Evolutionary conservation across 306 rosid genomes (phyloP), one percentile per base, ranked within the genome.

Genomic region (Pterocarpus macrocarpus): DNA sequence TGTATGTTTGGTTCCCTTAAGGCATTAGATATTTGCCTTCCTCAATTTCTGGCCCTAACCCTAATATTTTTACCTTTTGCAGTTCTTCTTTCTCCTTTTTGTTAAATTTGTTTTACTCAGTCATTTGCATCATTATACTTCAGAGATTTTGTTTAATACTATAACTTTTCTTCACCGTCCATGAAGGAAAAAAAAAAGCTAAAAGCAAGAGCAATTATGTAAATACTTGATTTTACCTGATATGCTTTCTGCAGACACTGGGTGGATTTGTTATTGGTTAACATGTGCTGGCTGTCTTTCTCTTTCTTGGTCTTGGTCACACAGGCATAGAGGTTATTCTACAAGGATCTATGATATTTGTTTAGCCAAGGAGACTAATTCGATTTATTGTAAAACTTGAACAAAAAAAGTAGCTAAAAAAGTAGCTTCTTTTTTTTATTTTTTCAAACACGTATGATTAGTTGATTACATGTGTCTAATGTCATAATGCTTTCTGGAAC

Each of bases 401-500:
- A 75, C 71, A 11, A 49, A 53, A 77, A 35, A 41, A 2, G 0
- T 15, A 52, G 58, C 7, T 15, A 49, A 53, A 77, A 35, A 41
- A 2, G 0, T 15, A 52, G 58, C 7, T 15, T 52, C 7, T 64
- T 64, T 14, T 44, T 28, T 16, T 76, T 63, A 8, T 52, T 1
- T 22, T 41, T 16, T 41, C 2, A 17, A 53, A 50, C 5, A 14
- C 12, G 58, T 58, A 35, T 80, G 67, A 57, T 49, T 43, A 43
- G 7, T 14, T 50, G 57, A 50, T 50, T 12, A 52, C 30, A 9
- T 63, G 75, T 56, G 58, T 79, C 85, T 82, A 41, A 81, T 79
- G 69, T 35, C 82, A 76, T 11, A 44, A 43, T 67, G 44, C 82
- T 90, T 53, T 78, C 52, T 87, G 85, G 78, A 83, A 84, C 86